Base-by-base conservation (phyloP, 192 early-diverging fungal species). In the Cetraspora pellucida region DNA sequence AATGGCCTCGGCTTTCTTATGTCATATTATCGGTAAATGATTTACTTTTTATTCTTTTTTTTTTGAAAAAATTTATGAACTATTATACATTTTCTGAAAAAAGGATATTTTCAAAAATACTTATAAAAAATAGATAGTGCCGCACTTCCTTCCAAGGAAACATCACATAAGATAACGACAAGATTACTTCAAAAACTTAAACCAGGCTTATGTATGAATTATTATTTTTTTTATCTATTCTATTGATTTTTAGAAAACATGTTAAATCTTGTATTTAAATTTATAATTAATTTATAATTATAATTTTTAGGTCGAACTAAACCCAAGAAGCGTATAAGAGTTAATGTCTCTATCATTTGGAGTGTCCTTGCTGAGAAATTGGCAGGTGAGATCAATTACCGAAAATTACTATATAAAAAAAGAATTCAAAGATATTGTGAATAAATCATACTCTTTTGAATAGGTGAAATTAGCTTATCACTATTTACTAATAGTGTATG, bases 311-410 rank as follows among this genome's bases (percentile, higher is more conserved):
- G 58, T 27, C 77, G 72, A 21, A n/a, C 77, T 11, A 69, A 80
- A 19, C 72, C 78, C 0, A 77, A 66, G 58, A 85, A 67, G 74
- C 81, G 80, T 45, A 85, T 80, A 43, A 84, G 82, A 47, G 69
- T 82, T 13, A 87, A 85, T 54, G 87, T 86, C 16, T 80, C 85
- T 27, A 77, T 89, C 59, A 67, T 89, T 17, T 89, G 87, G 87
- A 79, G 81, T 59, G 77, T 89, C 2, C 77, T 89, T 1, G 87
- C 87, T 5, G 86, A 89, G 45, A 79, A 82, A 28, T 81, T 86
- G 23, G 86, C 87, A 46, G 87, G 87, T 71, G 10, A 27, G 19
- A 3, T 54, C 8, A 63, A 21, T 63, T 27, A 7, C 3, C 7
- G 7, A 6, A 37, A 37, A 37, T 37, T 37, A 37, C n/a, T n/a